phyloP scores from a whole-genome alignment of 2,329 filamentous ascomycete species.

The Thermothelomyces thermophilus region DNA sequence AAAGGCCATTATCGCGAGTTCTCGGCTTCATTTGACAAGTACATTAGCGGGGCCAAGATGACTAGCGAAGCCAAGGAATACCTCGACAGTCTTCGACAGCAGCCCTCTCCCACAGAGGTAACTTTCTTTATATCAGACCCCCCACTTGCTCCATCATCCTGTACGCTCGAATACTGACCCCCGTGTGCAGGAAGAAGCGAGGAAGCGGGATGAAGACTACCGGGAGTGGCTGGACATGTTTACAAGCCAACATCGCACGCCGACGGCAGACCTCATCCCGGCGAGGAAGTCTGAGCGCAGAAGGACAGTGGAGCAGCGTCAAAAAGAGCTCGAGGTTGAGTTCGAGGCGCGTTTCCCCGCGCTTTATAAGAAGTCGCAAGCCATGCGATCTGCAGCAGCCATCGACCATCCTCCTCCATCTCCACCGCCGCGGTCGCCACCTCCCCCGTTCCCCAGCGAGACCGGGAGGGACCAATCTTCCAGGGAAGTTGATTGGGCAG shows the following conservation, averaged over 20 bases:
- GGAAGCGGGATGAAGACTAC: conserved; percentile 33
- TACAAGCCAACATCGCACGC: conserved; percentile 37
- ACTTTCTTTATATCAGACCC: no score
- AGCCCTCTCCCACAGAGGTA: conserved; percentile 31
- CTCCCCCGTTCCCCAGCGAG: conserved; percentile 18
- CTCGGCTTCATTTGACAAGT: conserved; percentile 45
- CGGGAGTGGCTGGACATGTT: conserved; percentile 39
- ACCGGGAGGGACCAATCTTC: conserved; percentile 1
- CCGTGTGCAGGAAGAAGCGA: conserved; percentile 20
- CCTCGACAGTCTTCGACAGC: conserved; percentile 34
- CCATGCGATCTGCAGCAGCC: conserved; percentile 24
- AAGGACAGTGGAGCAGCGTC: conserved; percentile 37
- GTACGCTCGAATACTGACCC: conserved; percentile 11
- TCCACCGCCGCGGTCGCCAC: conserved; percentile 15
- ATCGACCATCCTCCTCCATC: conserved; percentile 3
- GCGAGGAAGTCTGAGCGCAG: conserved; percentile 36
- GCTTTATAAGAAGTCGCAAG: conserved; percentile 40
- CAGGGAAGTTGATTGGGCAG: conserved; percentile 10
- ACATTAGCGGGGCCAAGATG: conserved; percentile 41
- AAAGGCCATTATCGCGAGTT: conserved; percentile 53
- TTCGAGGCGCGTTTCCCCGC: conserved; percentile 41
- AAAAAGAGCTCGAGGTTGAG: conserved; percentile 44
- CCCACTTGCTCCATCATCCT: no score
- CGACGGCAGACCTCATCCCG: conserved; percentile 33
- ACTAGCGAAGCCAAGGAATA: conserved; percentile 37